A percentile compares a stretch with the other conserved stretches of the same genome.
Conservation (phyloP, 2,329 filamentous ascomycete genomes). For the Myriangium duriaei region DNA sequence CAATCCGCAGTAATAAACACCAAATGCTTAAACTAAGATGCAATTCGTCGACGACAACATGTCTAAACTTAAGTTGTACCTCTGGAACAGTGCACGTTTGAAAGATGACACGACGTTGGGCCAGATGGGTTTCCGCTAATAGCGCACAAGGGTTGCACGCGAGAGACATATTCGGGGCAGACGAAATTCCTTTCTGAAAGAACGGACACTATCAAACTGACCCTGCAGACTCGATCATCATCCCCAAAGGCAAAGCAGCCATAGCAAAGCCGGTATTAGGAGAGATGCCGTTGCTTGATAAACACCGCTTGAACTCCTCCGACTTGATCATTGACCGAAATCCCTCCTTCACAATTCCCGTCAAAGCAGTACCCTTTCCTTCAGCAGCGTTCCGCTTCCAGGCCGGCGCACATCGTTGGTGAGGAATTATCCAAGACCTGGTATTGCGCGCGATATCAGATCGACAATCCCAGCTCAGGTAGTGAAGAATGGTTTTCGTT, state of each 20-base stretch:
- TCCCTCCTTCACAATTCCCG: background rate
- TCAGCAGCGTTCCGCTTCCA: constrained; percentile 4
- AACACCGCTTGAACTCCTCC: constrained; percentile 6
- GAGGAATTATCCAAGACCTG: background rate
- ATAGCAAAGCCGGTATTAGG: constrained; percentile 7
- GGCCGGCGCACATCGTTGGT: constrained; percentile 5
- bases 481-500: constrained; percentile 11
- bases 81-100: too few relatives aligned
- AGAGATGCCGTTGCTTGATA: constrained; percentile 1
- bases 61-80: too few relatives aligned
- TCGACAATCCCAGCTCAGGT: background rate
- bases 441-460: background rate
- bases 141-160: too few relatives aligned
- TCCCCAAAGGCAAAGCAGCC: constrained; percentile 4
- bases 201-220: background rate
- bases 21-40: too few relatives aligned
- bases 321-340: constrained; percentile 2
- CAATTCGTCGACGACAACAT: too few relatives aligned
- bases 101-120: too few relatives aligned
- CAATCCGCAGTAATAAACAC: too few relatives aligned
- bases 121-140: too few relatives aligned
- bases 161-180: too few relatives aligned
- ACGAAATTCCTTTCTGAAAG: background rate
- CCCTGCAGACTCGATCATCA: background rate
- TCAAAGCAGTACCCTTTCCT: too few relatives aligned